These are phyloP conservation scores for Yamadazyma friedrichii DNA, from an alignment of 1,139 yeast species.

Conservation along the genomic window DNA sequence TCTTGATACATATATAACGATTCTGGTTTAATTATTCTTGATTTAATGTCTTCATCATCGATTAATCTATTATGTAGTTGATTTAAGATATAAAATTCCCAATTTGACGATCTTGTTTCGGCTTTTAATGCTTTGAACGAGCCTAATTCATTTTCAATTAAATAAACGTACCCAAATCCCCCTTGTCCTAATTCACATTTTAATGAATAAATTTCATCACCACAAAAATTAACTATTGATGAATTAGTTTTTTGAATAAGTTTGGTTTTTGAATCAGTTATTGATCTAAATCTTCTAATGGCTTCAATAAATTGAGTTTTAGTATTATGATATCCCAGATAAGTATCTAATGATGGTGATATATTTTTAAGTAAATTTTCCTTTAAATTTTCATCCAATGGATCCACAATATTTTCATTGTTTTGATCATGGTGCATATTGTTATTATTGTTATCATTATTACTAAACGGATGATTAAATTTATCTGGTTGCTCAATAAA, in stretches of 20 bases:
- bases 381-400: conserved; percentile 27
- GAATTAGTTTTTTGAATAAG: conserved; percentile 37
- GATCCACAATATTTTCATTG: conserved; percentile 22
- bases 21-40: conserved; percentile 41
- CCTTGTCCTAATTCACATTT: conserved; percentile 72
- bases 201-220: conserved; percentile 54
- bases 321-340: conserved; percentile 27
- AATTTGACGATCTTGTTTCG: conserved; percentile 66
- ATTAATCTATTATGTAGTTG: conserved; percentile 47
- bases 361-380: conserved; percentile 23
- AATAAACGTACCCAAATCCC: conserved; percentile 75
- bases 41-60: conserved; percentile 8
- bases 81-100: conserved; percentile 79
- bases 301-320: conserved; percentile 16
- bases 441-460: conserved; percentile 13
- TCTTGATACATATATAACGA: conserved; percentile 60
- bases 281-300: conserved; percentile 32
- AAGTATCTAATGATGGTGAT: conserved; percentile 25
- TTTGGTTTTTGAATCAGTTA: conserved; percentile 34
- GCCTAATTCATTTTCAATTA: conserved; percentile 67
- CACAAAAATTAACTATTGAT: conserved; percentile 48
- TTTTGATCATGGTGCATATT: conserved; percentile 24
- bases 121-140: conserved; percentile 66
- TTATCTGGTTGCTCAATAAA: conserved; percentile 40
- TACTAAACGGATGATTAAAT: conserved; percentile 12